Conservation (phyloP, 805 yeast species). For the Vanderwaltozyma tropicalis region DNA sequence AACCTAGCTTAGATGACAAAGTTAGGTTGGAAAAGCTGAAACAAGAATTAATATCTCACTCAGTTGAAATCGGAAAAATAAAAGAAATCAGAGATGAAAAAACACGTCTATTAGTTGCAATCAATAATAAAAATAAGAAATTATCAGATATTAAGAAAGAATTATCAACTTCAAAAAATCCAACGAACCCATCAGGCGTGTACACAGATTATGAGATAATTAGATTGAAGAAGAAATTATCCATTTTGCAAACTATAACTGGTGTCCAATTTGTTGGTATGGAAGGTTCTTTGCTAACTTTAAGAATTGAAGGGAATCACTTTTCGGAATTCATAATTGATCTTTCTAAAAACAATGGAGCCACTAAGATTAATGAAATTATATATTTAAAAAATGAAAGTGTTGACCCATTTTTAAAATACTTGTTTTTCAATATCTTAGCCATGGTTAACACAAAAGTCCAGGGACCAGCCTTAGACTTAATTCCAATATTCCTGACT, state of each 20-base stretch:
- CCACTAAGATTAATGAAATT: background rate
- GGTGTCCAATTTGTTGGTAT: constrained; percentile 9
- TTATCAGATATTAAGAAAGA: background rate
- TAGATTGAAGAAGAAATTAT: constrained; percentile 7
- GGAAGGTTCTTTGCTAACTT: constrained; percentile 5
- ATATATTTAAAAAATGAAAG: background rate
- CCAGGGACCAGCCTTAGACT: background rate
- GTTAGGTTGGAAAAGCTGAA: constrained; percentile 11
- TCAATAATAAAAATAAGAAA: constrained; percentile 2
- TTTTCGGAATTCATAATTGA: constrained; percentile 1
- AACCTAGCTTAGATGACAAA: constrained; percentile 8
- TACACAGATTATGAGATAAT: background rate
- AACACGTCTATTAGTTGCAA: constrained; percentile 1
- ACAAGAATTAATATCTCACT: constrained; percentile 8
- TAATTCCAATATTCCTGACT: background rate
- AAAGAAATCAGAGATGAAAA: constrained; percentile 4
- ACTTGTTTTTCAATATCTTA: background rate
- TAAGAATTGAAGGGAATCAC: constrained; percentile 1
- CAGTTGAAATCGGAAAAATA: constrained; percentile 6
- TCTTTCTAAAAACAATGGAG: background rate
- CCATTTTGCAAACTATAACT: constrained; percentile 7
- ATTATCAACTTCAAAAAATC: background rate
- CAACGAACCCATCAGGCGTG: background rate
- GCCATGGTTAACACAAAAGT: background rate
- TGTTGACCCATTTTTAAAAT: background rate